Base-by-base conservation (phyloP, 495 filamentous ascomycete species). In the Jackrogersella minutella region DNA sequence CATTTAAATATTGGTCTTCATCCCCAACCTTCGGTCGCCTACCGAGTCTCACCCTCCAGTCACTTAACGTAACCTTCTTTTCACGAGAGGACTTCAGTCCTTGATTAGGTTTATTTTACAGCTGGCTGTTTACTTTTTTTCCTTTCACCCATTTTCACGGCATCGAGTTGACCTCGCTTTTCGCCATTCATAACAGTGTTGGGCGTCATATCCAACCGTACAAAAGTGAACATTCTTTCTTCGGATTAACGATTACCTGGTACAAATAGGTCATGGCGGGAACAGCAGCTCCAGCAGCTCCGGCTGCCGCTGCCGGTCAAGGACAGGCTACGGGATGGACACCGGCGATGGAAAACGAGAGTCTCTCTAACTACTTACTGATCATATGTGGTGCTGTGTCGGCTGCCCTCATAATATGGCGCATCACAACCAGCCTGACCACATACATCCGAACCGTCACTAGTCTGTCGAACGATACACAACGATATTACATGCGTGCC, bases 371-470 rank as follows among this genome's bases (percentile, higher is more conserved):
- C 57, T 84, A 85, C 62, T 73, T 85, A 26, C 72, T 83, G 44
- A 59, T 82, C 46, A 77, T 85, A 26, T 74, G 80, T 62, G 82
- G 73, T 10, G 71, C 74, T 17, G 64, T 82, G 4, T 76, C 81
- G 5, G 75, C 51, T n/a, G 74, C 68, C 6, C 67, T 85, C 19
- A 67, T 79, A 26, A 58, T 77, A 58, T 86, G 82, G 82, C 79
- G 82, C 44, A 10, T 83, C 14, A 64, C 71, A 7, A 78, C 89
- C 10, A 78, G 85, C 13, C 80, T 90, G 28, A 81, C 89, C 55
- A 84, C 81, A 66, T 91, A 92, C 71, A 80, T 95, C 26, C 88
- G 95, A 58, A 89, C 89, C 21, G 82, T 97, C 63, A 80, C 87
- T 16, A 89, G 86, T 41, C 78, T 93, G 39, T 80, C 83, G 71